Conservation (phyloP, 2,329 filamentous ascomycete species). For the Zasmidium angulare region DNA sequence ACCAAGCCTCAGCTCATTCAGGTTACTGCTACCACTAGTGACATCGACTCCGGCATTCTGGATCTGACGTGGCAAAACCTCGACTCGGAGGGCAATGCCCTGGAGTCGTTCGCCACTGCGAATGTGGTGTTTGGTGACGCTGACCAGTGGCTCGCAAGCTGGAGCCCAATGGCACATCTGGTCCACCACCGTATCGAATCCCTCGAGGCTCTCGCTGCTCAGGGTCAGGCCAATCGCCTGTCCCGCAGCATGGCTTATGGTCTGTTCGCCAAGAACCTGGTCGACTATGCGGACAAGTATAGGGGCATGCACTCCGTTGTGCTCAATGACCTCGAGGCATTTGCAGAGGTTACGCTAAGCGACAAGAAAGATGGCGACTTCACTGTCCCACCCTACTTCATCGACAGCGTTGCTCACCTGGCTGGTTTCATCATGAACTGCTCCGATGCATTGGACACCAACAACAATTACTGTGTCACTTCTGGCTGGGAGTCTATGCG, state of each 20-base stretch:
- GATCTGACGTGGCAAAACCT: slow-evolving; percentile 11
- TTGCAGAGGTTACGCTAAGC: slow-evolving; percentile 21
- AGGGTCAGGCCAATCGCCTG: slow-evolving; percentile 31
- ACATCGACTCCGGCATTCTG: not conserved
- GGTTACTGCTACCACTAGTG: not conserved
- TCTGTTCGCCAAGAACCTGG: slow-evolving; percentile 14
- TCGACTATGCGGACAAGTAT: slow-evolving; percentile 18
- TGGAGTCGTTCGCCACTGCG: slow-evolving; percentile 9
- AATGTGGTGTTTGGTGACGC: slow-evolving; percentile 26
- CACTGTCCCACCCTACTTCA: slow-evolving; percentile 30
- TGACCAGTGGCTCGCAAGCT: slow-evolving; percentile 27
- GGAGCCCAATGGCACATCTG: slow-evolving; percentile 30
- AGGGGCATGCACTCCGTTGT: slow-evolving; percentile 15
- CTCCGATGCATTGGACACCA: not conserved
- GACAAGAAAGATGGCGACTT: slow-evolving; percentile 14
- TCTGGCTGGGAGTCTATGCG: slow-evolving; percentile 33
- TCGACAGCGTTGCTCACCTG: slow-evolving; percentile 35
- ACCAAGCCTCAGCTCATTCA: not conserved
- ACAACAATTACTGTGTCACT: not conserved
- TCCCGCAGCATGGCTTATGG: slow-evolving; percentile 34
- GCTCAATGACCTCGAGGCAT: slow-evolving; percentile 36
- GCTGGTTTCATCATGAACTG: slow-evolving; percentile 37
- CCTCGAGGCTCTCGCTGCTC: slow-evolving; percentile 26
- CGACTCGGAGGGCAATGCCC: not conserved
- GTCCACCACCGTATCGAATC: slow-evolving; percentile 30